These are phyloP conservation scores for Adansonia madagascariensis DNA, from an alignment of 441 rosid species.

Conservation along the genomic window DNA sequence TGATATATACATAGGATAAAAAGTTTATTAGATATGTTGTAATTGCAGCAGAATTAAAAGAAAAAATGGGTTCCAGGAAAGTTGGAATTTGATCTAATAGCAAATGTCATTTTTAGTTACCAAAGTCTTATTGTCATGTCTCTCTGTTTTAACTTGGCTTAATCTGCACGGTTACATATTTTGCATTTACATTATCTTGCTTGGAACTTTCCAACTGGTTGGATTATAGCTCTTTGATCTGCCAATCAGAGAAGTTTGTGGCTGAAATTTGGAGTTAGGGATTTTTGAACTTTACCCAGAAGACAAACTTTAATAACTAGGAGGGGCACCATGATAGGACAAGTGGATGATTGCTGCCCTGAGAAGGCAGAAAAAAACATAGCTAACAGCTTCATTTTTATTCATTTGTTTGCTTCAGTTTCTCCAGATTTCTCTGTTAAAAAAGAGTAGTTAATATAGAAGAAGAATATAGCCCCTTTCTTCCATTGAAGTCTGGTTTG, in stretches of 20 bases:
- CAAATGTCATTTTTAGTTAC: not conserved
- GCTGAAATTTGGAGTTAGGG: not conserved
- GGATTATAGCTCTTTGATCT: too few relatives aligned
- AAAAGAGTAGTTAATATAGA: not conserved
- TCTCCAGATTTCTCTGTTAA: not conserved
- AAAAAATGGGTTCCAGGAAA: constrained; percentile 29
- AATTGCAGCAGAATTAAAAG: constrained; percentile 40
- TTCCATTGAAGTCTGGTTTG: not conserved
- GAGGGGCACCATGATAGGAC: not conserved
- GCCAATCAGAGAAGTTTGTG: not conserved
- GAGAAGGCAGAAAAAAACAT: not conserved
- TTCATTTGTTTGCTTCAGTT: not conserved
- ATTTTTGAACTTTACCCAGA: not conserved
- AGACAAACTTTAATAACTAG: not conserved
- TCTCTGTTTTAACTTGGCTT: too few relatives aligned
- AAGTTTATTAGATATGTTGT: constrained; percentile 31
- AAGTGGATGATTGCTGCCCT: constrained; percentile 3
- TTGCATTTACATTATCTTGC: too few relatives aligned
- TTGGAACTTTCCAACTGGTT: too few relatives aligned
- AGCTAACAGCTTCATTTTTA: not conserved
- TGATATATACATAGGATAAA: constrained; percentile 38
- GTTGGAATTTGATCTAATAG: constrained; percentile 24
- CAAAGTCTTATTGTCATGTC: too few relatives aligned
- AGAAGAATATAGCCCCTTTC: not conserved
- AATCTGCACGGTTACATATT: too few relatives aligned